A percentile compares a stretch with the other conserved stretches of the same genome.
phyloP scores from a whole-genome alignment of 306 rosid species.

The Vigna hirtella region DNA sequence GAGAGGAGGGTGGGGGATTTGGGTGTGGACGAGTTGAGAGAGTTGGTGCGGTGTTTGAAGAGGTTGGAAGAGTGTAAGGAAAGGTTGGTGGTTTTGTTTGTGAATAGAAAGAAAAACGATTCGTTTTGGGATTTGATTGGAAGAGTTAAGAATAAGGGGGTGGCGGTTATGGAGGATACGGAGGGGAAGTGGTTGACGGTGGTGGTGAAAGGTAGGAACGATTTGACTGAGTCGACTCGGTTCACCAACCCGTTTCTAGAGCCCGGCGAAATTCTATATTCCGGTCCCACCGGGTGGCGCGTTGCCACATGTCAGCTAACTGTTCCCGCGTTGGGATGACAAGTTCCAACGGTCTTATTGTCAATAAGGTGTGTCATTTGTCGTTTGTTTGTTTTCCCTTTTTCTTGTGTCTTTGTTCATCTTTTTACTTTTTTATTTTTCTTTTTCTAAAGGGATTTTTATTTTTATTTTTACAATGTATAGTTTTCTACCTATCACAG shows the following conservation, averaged over 20 bases:
- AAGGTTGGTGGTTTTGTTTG: slow-evolving; percentile 56
- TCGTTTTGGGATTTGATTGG: slow-evolving; percentile 66
- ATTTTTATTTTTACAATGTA: too few species aligned
- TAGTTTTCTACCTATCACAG: not conserved
- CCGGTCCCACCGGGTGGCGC: slow-evolving; percentile 36
- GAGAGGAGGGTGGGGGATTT: slow-evolving; percentile 39
- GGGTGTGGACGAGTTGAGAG: slow-evolving; percentile 43
- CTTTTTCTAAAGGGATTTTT: not conserved
- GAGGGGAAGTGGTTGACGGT: slow-evolving; percentile 54
- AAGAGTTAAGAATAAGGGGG: slow-evolving; percentile 38
- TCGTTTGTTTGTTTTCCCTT: not conserved
- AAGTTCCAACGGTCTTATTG: slow-evolving; percentile 9
- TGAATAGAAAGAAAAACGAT: slow-evolving; percentile 52
- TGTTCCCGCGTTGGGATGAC: slow-evolving; percentile 19
- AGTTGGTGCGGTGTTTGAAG: slow-evolving; percentile 45
- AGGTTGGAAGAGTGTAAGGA: slow-evolving; percentile 54
- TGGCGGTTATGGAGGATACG: slow-evolving; percentile 42
- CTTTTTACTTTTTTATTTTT: not conserved
- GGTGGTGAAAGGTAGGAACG: slow-evolving; percentile 24
- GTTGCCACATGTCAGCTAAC: slow-evolving; percentile 14
- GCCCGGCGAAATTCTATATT: slow-evolving; percentile 50
- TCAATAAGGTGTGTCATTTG: not conserved
- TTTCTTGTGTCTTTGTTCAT: not conserved
- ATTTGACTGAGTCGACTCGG: slow-evolving; percentile 48
- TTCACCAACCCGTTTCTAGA: slow-evolving; percentile 64